Evolutionary conservation across 768 basidiomycete species (phyloP), one percentile per base, ranked within the genome.

Genomic region (Astraeus odoratus): DNA sequence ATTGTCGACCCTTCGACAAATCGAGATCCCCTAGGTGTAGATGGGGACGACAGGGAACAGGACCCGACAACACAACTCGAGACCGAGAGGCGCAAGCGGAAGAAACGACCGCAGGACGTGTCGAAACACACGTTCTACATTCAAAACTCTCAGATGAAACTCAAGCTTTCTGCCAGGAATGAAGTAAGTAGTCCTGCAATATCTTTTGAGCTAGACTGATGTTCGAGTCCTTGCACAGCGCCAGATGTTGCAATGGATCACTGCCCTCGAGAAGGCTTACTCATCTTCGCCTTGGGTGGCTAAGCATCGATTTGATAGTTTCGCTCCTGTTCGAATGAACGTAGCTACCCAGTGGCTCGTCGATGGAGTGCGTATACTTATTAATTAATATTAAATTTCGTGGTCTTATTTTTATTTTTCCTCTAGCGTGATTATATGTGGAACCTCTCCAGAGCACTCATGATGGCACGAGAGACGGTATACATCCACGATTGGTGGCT

Each of bases 401-500:
- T 43, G 42, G 19, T 30, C 29, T 42, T 12, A 51, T 42, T 42
- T 48, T n/a, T 23, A 13, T 27, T 30, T 39, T 41, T 16, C 24
- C 9, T 8, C 12, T 48, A 94, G 87, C 82, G 95, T 9, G 95
- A 99, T 62, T 99, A 99, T 59, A 95, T 92, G 67, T 99, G 95
- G 96, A 95, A 94, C 58, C 68, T 99, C 19, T 90, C 89, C 19
- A 78, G 90, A 31, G 95, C 95, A 0, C 83, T 99, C 38, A 72
- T 88, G 20, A 75, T 96, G 54, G 95, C 95, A 1, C 84, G 83
- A 60, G 84, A 91, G 56, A 74, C 68, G 36, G 92, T 96, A 44
- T 94, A 92, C 59, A 96, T 97, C 29, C 96, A 98, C 59, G 95
- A 95, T 65, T 97, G 95, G 95, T 98, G 95, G 96, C 69, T 93